Conservation (phyloP, 1,284 basidiomycete genomes). For the Marasmius oreades region DNA sequence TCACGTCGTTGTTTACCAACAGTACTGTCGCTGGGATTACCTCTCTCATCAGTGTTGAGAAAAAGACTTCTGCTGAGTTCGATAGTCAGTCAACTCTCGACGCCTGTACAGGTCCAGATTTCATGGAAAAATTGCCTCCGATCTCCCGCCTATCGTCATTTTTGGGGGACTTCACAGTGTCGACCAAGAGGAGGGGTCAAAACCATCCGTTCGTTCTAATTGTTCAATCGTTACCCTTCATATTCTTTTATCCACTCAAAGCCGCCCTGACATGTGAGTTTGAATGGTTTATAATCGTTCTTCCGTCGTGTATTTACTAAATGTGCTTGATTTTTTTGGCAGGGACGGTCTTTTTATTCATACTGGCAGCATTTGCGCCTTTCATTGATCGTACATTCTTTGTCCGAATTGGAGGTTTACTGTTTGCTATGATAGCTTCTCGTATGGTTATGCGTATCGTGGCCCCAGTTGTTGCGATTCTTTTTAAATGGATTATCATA, state of each 20-base stretch:
- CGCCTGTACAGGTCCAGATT: neutral
- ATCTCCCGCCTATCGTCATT: neutral
- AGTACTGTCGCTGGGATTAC: slow-evolving; percentile 41
- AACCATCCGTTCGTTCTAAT: slow-evolving; percentile 35
- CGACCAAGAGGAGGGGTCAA: slow-evolving; percentile 27
- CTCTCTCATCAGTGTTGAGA: slow-evolving; percentile 21
- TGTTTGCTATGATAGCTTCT: slow-evolving; percentile 32
- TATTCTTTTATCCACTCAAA: slow-evolving; percentile 43
- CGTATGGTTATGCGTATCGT: slow-evolving; percentile 29
- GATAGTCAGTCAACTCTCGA: neutral
- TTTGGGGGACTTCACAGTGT: neutral
- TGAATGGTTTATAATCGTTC: neutral
- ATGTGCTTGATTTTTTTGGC: neutral
- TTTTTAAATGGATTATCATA: slow-evolving; percentile 44
- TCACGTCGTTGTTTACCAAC: slow-evolving; percentile 38
- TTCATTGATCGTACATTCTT: slow-evolving; percentile 29
- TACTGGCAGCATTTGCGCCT: slow-evolving; percentile 28
- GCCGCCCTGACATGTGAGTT: slow-evolving; percentile 36
- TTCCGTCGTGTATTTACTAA: neutral
- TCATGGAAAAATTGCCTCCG: neutral
- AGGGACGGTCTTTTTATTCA: slow-evolving; percentile 30
- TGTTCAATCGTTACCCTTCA: slow-evolving; percentile 37
- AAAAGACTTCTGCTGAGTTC: neutral
- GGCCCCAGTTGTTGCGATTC: slow-evolving; percentile 33
- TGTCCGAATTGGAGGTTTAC: slow-evolving; percentile 29